phyloP scores from a whole-genome alignment of 2,329 filamentous ascomycete genomes.

The Magnaporthiopsis poae region DNA sequence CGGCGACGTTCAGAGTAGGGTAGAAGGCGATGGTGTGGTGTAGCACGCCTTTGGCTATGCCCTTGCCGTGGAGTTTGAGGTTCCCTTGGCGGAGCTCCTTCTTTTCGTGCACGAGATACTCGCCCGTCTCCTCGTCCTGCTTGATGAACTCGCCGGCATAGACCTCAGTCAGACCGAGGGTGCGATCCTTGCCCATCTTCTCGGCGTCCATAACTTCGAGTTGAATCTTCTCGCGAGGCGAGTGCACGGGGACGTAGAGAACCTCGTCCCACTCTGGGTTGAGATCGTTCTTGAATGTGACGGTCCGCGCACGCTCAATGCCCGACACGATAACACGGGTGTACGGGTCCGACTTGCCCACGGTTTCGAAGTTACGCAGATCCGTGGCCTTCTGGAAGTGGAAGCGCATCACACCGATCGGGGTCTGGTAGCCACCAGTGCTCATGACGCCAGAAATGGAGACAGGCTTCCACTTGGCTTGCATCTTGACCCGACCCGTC shows the following conservation, averaged over 20 bases:
- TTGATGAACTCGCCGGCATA: constrained; percentile 67
- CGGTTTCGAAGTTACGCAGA: constrained; percentile 82
- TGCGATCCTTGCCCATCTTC: constrained; percentile 80
- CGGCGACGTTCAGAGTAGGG: constrained; percentile 74
- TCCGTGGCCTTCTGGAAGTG: constrained; percentile 78
- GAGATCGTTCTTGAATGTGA: constrained; percentile 91
- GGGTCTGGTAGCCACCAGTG: constrained; percentile 81
- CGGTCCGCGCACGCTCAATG: constrained; percentile 80
- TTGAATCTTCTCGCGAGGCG: constrained; percentile 67
- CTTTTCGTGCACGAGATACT: constrained; percentile 68
- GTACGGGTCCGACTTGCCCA: constrained; percentile 96
- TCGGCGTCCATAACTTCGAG: constrained; percentile 97
- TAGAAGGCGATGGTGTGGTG: constrained; percentile 83
- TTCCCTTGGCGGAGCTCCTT: constrained; percentile 58
- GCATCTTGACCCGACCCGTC: constrained; percentile 80
- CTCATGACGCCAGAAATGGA: constrained; percentile 67
- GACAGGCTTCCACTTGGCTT: constrained; percentile 89
- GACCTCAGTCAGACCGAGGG: constrained; percentile 72
- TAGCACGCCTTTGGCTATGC: constrained; percentile 66
- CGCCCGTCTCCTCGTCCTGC: constrained; percentile 62
- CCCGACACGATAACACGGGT: constrained; percentile 80
- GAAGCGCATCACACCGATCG: constrained; percentile 88
- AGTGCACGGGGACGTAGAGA: constrained; percentile 85
- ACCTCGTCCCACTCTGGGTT: constrained; percentile 95
- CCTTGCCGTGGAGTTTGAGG: constrained; percentile 65